Conservation (phyloP, 441 rosid genomes). For the Adansonia rubrostipa region DNA sequence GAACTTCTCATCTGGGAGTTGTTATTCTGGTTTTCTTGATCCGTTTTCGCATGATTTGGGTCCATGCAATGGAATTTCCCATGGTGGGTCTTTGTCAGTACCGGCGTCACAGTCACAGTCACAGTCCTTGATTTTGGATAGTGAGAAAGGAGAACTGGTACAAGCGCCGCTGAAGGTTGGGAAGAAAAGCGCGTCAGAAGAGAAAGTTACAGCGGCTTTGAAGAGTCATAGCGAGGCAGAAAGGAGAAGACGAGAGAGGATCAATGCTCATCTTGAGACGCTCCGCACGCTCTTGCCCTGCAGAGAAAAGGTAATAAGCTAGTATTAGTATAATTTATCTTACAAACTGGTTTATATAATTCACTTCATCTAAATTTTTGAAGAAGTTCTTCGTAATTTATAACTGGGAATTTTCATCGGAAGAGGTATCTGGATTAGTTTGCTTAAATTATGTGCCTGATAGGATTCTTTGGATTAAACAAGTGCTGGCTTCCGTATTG, state of each 20-base stretch:
- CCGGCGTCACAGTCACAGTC: neutral
- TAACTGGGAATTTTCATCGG: too few species aligned
- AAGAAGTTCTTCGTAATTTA: too few species aligned
- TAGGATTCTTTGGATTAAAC: neutral
- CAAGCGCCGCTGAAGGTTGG: constrained; percentile 45
- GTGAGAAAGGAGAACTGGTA: constrained; percentile 57
- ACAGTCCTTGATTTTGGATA: constrained; percentile 55
- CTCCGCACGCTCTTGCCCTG: constrained; percentile 66
- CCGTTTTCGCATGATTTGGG: too few species aligned
- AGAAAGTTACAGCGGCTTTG: constrained; percentile 62
- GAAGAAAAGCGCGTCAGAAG: constrained; percentile 52
- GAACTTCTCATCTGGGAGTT: neutral
- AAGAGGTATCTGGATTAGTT: neutral
- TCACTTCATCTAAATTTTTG: too few species aligned
- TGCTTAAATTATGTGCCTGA: neutral
- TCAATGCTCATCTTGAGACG: constrained; percentile 68
- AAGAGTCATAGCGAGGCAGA: constrained; percentile 84
- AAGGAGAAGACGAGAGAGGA: constrained; percentile 78
- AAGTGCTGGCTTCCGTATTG: too few species aligned
- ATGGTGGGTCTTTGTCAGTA: too few species aligned
- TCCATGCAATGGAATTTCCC: too few species aligned
- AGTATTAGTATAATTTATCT: constrained; percentile 22
- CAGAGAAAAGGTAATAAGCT: constrained; percentile 47
- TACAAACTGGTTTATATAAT: too few species aligned
- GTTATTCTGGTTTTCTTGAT: too few species aligned